phyloP scores from a whole-genome alignment of 192 early-diverging fungal genomes.

The Geranomyces michiganensis region DNA sequence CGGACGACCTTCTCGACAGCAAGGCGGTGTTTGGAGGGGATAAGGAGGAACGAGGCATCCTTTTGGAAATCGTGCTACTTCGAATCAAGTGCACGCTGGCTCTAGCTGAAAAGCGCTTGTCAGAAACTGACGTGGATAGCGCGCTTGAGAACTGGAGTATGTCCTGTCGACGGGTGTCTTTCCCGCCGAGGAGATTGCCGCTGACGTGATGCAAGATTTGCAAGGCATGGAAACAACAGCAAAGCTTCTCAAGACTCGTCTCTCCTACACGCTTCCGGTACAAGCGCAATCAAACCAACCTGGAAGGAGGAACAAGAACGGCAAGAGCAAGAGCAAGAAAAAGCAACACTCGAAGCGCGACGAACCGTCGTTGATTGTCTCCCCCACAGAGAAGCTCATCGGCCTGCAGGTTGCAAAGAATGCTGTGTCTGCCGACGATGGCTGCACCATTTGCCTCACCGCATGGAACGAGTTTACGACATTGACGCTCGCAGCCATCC shows the following conservation, averaged over 20 bases:
- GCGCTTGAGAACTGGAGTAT: not conserved
- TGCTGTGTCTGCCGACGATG: not conserved
- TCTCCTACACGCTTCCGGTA: too few relatives aligned
- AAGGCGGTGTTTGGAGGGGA: too few relatives aligned
- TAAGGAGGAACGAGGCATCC: not conserved
- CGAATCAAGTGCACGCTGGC: not conserved
- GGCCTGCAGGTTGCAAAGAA: not conserved
- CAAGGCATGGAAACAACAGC: not conserved
- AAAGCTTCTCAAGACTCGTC: too few relatives aligned
- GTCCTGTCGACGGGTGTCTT: not conserved
- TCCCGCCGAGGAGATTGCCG: not conserved
- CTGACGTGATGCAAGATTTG: not conserved
- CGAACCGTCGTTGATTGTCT: too few relatives aligned
- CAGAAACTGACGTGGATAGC: not conserved
- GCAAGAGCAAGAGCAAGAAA: too few relatives aligned
- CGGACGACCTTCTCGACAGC: too few relatives aligned
- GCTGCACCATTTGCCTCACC: constrained; percentile 4
- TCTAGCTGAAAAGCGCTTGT: not conserved
- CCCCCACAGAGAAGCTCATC: not conserved
- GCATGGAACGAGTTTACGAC: not conserved
- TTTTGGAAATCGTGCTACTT: not conserved
- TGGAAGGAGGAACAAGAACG: too few relatives aligned
- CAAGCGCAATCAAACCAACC: too few relatives aligned
- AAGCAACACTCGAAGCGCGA: too few relatives aligned
- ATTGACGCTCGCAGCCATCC: not conserved